Percentiles rank a stretch among this genome's conserved stretches.
These are phyloP conservation scores for Agaricus blazei DNA, from an alignment of 768 basidiomycete species.

Conservation along the genomic window DNA sequence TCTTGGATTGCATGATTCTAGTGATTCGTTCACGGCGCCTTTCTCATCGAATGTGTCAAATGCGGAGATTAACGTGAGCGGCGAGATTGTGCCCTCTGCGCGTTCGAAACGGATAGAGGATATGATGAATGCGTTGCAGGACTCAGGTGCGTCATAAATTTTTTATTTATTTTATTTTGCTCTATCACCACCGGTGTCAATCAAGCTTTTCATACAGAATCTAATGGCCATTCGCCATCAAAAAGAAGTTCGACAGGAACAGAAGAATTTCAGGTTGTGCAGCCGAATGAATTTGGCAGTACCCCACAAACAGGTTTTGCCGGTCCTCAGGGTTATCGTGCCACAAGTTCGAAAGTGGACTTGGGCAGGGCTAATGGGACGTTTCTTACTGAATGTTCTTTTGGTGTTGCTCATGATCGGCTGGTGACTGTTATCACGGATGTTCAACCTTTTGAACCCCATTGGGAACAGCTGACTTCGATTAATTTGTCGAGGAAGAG, in stretches of 20 bases:
- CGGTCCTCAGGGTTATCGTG: conserved; percentile 34
- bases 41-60: conserved; percentile 2
- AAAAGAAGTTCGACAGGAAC: conserved; percentile 38
- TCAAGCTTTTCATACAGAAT: conserved; percentile 26
- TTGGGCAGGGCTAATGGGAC: conserved; percentile 36
- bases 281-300: conserved; percentile 27
- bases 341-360: conserved; percentile 25
- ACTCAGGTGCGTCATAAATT: conserved; percentile 46
- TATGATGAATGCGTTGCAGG: conserved; percentile 71
- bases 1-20: conserved; percentile 39
- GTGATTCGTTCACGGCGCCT: conserved; percentile 9
- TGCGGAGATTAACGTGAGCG: conserved; percentile 19
- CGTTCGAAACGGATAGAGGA: conserved; percentile 78
- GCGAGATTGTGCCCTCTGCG: conserved; percentile 47
- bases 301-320: conserved; percentile 39
- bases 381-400: conserved; percentile 94
- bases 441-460: conserved; percentile 88
- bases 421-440: conserved; percentile 93
- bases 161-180: not conserved
- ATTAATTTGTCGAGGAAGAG: conserved; percentile 74
- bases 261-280: conserved; percentile 45
- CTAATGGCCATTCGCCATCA: conserved; percentile 51
- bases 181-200: conserved; percentile 5
- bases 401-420: conserved; percentile 87
- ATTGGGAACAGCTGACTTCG: conserved; percentile 78